These are phyloP conservation scores for Nannochloropsis salina DNA, from an alignment of 108 stramenopile species.

Conservation along the genomic window DNA sequence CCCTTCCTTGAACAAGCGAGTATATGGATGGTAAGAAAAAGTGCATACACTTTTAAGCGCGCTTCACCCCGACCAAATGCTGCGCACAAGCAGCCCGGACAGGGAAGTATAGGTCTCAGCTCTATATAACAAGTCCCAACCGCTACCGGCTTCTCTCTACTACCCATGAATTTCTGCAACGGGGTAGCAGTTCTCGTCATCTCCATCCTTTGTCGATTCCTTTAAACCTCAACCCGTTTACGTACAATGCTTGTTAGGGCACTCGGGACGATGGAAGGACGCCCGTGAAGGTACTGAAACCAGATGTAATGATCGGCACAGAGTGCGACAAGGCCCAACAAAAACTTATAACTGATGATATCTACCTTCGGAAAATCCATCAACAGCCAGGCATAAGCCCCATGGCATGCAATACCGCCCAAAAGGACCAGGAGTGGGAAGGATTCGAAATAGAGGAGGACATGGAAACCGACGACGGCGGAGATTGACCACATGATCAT, in stretches of 20 bases:
- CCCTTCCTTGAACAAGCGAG: too few relatives aligned
- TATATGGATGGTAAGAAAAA: too few relatives aligned
- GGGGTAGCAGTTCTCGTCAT: too few relatives aligned
- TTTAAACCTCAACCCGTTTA: background rate
- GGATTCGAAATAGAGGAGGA: background rate
- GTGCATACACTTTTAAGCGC: too few relatives aligned
- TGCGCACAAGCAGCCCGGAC: too few relatives aligned
- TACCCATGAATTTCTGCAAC: too few relatives aligned
- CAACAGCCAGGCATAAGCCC: background rate
- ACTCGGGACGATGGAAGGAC: background rate
- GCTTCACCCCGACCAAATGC: too few relatives aligned
- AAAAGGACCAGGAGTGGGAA: background rate
- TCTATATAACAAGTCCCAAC: too few relatives aligned
- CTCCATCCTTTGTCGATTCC: too few relatives aligned
- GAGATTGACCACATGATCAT: background rate
- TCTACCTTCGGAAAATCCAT: constrained; percentile 9
- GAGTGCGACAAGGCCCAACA: background rate
- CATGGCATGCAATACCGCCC: background rate
- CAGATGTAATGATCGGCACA: background rate
- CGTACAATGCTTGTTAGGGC: background rate
- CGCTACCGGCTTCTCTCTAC: too few relatives aligned
- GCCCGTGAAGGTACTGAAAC: constrained; percentile 3
- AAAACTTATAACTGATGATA: background rate
- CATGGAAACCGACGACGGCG: constrained; percentile 11
- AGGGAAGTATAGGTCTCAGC: too few relatives aligned